Evolutionary conservation across 2,329 filamentous ascomycete species (phyloP), one percentile per base, ranked within the genome.

Genomic region (Diaporthe citriasiana): DNA sequence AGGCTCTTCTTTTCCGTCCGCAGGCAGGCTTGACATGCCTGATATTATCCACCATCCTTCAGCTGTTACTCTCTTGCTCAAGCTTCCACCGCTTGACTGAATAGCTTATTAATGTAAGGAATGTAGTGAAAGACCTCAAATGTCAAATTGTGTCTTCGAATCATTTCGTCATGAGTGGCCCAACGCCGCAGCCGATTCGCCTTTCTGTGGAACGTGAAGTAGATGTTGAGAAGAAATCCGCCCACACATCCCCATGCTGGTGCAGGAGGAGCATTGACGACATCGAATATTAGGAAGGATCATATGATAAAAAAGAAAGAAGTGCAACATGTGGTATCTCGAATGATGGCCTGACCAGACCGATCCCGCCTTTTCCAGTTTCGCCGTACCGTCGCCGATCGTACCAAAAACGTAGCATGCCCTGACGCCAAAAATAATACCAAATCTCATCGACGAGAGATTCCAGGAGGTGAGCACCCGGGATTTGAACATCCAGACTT

Each of bases 301-400:
- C 15, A 45, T 42, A 42, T 40, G 63, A 53, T 51, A 51, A 68
- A 42, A 72, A n/a, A 25, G 42, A 59, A 47, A 35, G 30, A 56
- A 71, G 47, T 27, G 47, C 63, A 68, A 35, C 30, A 53, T 9
- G 57, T 65, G 66, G 72, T 73, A 73, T 73, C 38, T 73, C 40
- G 30, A 70, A 56, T 27, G 63, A 35, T 27, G n/a, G 53, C 68
- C 66, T 71, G 59, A 56, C 47, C 51, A 35, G 53, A 47, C 72
- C 38, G 60, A 45, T 12, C 22, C 60, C 30, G n/a, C 19, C 50
- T 40, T 33, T 42, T 56, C 69, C 70, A 30, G n/a, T 30, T 60
- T 71, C 59, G 72, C 47, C 38, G 27, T 73, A 17, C 59, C 56
- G 17, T 42, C 59, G 50, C 25, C 65, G 74, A 30, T 27, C 53